Evolutionary conservation across 2,329 filamentous ascomycete genomes (phyloP), one percentile per base, ranked within the genome.

Genomic region (Ophiostoma sp.): DNA sequence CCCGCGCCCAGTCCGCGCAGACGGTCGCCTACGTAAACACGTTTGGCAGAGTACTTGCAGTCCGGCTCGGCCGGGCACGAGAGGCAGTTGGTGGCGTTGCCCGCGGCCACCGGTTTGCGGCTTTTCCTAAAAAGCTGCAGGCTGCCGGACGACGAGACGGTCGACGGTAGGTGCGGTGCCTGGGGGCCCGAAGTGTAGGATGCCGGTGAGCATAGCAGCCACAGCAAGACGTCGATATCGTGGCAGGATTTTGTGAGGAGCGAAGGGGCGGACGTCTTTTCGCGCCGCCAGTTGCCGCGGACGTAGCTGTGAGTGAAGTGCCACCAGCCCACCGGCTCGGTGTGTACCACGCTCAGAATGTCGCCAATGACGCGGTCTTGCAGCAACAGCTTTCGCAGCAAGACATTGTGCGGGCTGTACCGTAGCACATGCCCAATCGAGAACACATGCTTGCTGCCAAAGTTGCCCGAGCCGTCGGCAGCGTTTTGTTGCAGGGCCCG

Each of bases 161-260:
- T 88, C 6, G 89, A 86, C 0, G 95, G 95, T 0, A 95, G 85
- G 80, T 98, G 95, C 0, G 92, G 87, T 17, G 77, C 75, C 15
- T 82, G 80, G 8, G 81, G 81, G 1, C 82, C 78, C 15, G 84
- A 82, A 0, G 84, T 80, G 71, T 82, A 82, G 17, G 80, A 80
- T 0, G 87, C 81, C 0, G 93, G 93, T 0, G 93, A 93, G 79
- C 91, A 95, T 12, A 98, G 87, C 64, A 98, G 84, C 96, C 96
- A 99, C 19, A 98, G 85, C 4, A 98, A 83, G 73, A 98, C 89
- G 79, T 99, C 96, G 69, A 99, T 93, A 78, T 99, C 96, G 79
- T 99, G 96, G 78, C 96, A 98, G 74, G 93, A 97, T 82, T 98
- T 99, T 2, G 95, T 97, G 39, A 99, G 86, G 1, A 99, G 86